Conservation (phyloP, 2,329 filamentous ascomycete genomes). For the Curvularia sp. region DNA sequence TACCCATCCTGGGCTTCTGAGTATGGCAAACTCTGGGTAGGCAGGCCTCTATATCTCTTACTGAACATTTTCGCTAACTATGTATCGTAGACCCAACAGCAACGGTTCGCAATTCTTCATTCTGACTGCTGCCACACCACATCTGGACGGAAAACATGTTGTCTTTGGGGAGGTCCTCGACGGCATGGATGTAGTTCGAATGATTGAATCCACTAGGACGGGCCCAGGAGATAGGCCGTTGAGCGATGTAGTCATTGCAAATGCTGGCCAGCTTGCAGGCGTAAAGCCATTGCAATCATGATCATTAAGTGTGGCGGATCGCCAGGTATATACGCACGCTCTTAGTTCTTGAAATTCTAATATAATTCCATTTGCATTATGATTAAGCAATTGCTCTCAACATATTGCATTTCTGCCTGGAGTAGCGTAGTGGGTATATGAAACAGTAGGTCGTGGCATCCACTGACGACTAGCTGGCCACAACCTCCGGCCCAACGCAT, state of each 20-base stretch:
- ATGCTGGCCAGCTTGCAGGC: constrained; percentile 17
- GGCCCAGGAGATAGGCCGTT: constrained; percentile 10
- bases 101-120: constrained; percentile 99
- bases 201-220: constrained; percentile 81
- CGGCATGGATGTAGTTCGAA: constrained; percentile 90
- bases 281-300: constrained; percentile 12
- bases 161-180: constrained; percentile 90
- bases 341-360: background rate
- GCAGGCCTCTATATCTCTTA: background rate
- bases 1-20: constrained; percentile 93
- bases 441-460: background rate
- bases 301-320: background rate
- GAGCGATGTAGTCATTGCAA: constrained; percentile 14
- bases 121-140: constrained; percentile 93
- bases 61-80: background rate
- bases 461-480: background rate
- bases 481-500: background rate
- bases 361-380: background rate
- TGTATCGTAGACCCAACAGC: constrained; percentile 71
- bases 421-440: background rate
- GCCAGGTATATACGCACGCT: background rate
- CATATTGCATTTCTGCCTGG: background rate
- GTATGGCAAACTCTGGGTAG: constrained; percentile 87
- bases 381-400: background rate
- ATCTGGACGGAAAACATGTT: constrained; percentile 94